phyloP scores from a whole-genome alignment of 306 rosid genomes.

The Fragaria nilgerrensis region DNA sequence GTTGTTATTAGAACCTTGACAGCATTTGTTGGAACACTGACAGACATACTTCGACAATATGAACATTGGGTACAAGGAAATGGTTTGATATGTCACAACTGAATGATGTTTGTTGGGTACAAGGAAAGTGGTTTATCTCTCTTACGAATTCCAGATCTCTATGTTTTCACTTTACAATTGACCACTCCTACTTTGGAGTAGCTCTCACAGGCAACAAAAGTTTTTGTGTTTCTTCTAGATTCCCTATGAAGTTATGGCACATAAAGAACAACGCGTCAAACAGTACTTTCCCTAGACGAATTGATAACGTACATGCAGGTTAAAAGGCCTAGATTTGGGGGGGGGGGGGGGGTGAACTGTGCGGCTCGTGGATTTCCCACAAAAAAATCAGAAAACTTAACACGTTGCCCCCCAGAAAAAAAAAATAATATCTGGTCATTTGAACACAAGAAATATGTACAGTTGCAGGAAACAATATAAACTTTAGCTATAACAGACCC shows the following conservation, averaged over 20 bases:
- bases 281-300: neutral
- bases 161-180: neutral
- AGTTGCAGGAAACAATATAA: neutral
- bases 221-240: neutral
- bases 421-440: neutral
- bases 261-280: neutral
- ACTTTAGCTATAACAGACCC: neutral
- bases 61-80: neutral
- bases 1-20: neutral
- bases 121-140: neutral
- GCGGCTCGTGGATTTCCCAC: neutral
- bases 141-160: neutral
- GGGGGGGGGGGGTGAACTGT: no score
- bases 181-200: neutral
- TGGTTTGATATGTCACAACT: neutral
- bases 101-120: neutral
- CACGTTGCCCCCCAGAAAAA: neutral
- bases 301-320: neutral
- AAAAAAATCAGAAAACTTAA: neutral
- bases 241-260: neutral
- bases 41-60: neutral
- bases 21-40: neutral
- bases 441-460: neutral
- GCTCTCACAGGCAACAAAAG: neutral
- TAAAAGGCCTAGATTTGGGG: neutral